Evolutionary conservation across 2,329 filamentous ascomycete species (phyloP).

Genomic region (Penicillium concentricum): DNA sequence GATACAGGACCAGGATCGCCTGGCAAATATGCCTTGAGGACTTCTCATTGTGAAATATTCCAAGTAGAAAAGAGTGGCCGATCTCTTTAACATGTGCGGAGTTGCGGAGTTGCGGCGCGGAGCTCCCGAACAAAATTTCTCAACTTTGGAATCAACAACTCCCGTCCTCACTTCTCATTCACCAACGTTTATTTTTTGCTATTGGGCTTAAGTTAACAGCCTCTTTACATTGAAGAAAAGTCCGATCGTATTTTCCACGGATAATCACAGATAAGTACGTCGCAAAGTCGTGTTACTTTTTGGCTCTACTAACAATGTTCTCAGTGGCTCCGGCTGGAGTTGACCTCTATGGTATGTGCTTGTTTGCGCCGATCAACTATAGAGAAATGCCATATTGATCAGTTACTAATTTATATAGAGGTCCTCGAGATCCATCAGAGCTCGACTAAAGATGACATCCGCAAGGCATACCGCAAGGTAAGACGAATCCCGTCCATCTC

Average conservation of each 20-base stretch:
- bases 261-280: not conserved
- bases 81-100: conserved; percentile 7
- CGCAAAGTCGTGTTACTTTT: conserved; percentile 1
- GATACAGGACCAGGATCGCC: conserved; percentile 39
- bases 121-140: conserved; percentile 26
- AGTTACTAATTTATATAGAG: conserved; percentile 51
- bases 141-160: conserved; percentile 10
- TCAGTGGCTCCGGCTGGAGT: conserved; percentile 43
- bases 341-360: conserved; percentile 61
- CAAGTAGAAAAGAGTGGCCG: not conserved
- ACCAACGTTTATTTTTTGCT: conserved; percentile 4
- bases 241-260: not conserved
- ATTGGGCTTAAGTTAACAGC: not conserved
- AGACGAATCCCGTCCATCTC: conserved; percentile 16
- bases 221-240: not conserved
- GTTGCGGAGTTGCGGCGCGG: conserved; percentile 24
- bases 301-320: conserved; percentile 19
- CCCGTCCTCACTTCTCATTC: conserved; percentile 4
- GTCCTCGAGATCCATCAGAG: conserved; percentile 72
- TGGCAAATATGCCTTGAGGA: conserved; percentile 26
- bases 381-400: conserved; percentile 5
- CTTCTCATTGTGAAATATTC: conserved; percentile 29
- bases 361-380: not conserved
- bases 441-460: conserved; percentile 78
- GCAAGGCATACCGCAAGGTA: conserved; percentile 95